phyloP scores from a whole-genome alignment of 805 yeast species.

The Sugiyamaella americana region DNA sequence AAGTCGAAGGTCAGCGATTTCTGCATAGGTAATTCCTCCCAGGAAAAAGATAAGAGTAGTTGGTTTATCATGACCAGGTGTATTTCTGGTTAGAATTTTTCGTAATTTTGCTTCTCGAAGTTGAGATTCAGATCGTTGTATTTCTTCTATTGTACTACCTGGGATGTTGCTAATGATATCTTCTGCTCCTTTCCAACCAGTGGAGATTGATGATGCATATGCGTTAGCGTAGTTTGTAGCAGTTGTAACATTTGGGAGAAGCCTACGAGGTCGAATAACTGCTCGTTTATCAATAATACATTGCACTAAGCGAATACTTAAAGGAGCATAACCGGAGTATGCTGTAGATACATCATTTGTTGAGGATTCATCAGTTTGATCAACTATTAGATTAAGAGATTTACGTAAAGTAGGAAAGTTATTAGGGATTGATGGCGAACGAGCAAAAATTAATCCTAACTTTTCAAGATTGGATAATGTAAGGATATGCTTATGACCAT shows the following conservation, averaged over 20 bases:
- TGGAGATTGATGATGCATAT: not conserved
- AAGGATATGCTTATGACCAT: slow-evolving; percentile 52
- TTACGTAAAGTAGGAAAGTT: slow-evolving; percentile 45
- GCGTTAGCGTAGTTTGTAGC: not conserved
- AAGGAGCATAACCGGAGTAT: slow-evolving; percentile 78
- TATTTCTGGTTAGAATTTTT: slow-evolving; percentile 28
- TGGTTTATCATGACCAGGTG: slow-evolving; percentile 28
- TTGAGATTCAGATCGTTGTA: slow-evolving; percentile 21
- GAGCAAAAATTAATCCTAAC: slow-evolving; percentile 41
- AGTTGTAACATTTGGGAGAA: not conserved
- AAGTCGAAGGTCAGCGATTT: slow-evolving; percentile 62
- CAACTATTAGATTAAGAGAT: slow-evolving; percentile 24
- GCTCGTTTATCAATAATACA: slow-evolving; percentile 49
- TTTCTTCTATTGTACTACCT: slow-evolving; percentile 34
- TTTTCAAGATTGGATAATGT: slow-evolving; percentile 45
- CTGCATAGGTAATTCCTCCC: slow-evolving; percentile 87
- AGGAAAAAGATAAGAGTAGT: slow-evolving; percentile 49
- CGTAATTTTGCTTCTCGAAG: slow-evolving; percentile 31
- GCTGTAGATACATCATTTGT: slow-evolving; percentile 54
- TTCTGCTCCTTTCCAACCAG: slow-evolving; percentile 16
- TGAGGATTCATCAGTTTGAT: slow-evolving; percentile 29
- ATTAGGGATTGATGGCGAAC: slow-evolving; percentile 24
- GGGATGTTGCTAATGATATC: slow-evolving; percentile 32
- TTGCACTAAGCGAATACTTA: slow-evolving; percentile 64
- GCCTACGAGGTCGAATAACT: slow-evolving; percentile 11